phyloP scores from a whole-genome alignment of 2,329 filamentous ascomycete genomes.

The Fusarium sp. region DNA sequence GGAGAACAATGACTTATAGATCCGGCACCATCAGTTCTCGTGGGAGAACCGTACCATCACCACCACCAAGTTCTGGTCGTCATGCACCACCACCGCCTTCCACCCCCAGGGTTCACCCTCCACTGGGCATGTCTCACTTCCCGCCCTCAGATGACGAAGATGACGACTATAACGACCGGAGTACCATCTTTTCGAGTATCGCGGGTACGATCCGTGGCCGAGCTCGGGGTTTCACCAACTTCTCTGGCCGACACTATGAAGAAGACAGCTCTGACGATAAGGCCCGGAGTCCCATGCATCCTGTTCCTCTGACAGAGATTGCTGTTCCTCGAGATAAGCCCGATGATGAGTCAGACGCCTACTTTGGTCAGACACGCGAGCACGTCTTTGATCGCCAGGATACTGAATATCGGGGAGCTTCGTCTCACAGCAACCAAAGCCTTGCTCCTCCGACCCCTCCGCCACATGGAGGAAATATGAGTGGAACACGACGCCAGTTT shows the following conservation, averaged over 20 bases:
- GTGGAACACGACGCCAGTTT: constrained; percentile 79
- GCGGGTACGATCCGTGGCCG: constrained; percentile 62
- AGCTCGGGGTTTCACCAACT: constrained; percentile 47
- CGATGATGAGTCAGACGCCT: constrained; percentile 55
- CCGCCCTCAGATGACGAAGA: constrained; percentile 72
- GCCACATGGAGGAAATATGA: constrained; percentile 67
- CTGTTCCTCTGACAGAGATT: constrained; percentile 72
- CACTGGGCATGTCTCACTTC: constrained; percentile 86
- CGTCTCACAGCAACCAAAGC: constrained; percentile 54
- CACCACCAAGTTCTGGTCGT: constrained; percentile 42
- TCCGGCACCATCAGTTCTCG: constrained; percentile 43
- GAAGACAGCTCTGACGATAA: constrained; percentile 54
- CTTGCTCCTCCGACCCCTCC: constrained; percentile 71
- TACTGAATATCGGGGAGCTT: constrained; percentile 62
- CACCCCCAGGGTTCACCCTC: constrained; percentile 47
- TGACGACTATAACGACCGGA: constrained; percentile 61
- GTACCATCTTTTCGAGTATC: constrained; percentile 64
- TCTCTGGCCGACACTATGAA: constrained; percentile 44
- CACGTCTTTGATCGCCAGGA: constrained; percentile 59
- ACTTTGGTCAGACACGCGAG: constrained; percentile 51
- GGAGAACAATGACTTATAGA: constrained; percentile 63
- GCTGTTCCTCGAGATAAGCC: constrained; percentile 59
- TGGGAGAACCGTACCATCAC: constrained; percentile 41
- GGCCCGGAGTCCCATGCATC: constrained; percentile 66
- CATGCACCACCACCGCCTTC: constrained; percentile 26